Evolutionary conservation across 352 stramenopile genomes (phyloP).

Genomic region (Phytophthora idaei): DNA sequence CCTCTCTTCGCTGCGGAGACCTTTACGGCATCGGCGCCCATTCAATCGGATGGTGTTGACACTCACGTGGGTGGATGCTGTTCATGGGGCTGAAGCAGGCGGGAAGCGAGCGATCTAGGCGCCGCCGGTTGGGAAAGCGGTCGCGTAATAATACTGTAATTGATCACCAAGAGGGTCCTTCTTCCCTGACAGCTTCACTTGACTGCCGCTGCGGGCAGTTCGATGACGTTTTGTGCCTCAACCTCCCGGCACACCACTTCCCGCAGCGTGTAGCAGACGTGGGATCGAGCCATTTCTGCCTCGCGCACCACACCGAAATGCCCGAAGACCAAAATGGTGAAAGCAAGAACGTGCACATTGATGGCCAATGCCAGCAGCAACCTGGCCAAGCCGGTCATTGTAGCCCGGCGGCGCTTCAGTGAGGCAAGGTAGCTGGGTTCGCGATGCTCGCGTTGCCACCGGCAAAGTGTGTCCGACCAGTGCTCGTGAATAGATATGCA

Average conservation of each 20-base stretch:
- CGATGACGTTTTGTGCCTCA: slow-evolving; percentile 20
- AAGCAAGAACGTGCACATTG: not conserved
- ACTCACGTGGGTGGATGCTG: not conserved
- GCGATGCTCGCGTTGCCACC: not conserved
- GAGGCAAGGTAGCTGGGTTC: slow-evolving; percentile 1
- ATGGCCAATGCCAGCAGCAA: not conserved
- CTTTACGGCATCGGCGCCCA: slow-evolving; percentile 9
- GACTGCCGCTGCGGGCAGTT: not conserved
- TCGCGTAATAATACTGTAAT: slow-evolving; percentile 1
- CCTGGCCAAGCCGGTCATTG: not conserved
- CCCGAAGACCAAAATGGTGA: not conserved
- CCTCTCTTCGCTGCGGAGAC: slow-evolving; percentile 1
- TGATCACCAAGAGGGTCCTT: slow-evolving; percentile 4
- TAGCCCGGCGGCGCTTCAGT: not conserved
- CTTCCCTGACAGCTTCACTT: slow-evolving; percentile 15
- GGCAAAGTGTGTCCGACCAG: slow-evolving; percentile 10
- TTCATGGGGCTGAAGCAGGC: too few relatives aligned
- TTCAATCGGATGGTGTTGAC: not conserved
- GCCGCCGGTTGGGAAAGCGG: too few relatives aligned
- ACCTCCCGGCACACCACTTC: slow-evolving; percentile 36
- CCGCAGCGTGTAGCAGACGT: slow-evolving; percentile 35
- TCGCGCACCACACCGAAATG: slow-evolving; percentile 30
- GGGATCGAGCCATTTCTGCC: slow-evolving; percentile 22
- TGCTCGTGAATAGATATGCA: slow-evolving; percentile 17
- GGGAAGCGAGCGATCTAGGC: too few relatives aligned